These are phyloP conservation scores for Fagopyrum homotropicum DNA, from an alignment of 148 eudicot genomes.

Conservation along the genomic window DNA sequence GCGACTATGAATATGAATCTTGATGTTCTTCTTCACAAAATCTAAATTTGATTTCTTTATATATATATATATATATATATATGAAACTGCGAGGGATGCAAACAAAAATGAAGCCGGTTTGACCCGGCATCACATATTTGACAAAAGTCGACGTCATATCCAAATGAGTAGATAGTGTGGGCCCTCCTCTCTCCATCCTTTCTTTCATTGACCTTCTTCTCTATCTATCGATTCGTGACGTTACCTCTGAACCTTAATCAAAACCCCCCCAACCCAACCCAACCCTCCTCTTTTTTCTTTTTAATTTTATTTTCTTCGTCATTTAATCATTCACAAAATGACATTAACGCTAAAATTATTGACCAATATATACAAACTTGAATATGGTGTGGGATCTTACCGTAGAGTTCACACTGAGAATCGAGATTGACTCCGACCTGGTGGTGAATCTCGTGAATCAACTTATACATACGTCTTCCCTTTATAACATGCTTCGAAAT, in stretches of 20 bases:
- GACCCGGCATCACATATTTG: conserved; percentile 17
- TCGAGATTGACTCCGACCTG: too few relatives aligned
- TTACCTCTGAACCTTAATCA: conserved; percentile 18
- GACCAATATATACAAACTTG: too few relatives aligned
- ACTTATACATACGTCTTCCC: too few relatives aligned
- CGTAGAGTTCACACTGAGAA: too few relatives aligned
- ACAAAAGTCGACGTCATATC: conserved; percentile 24
- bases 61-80: too few relatives aligned
- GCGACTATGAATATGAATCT: neutral
- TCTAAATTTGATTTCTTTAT: neutral
- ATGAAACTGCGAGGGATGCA: too few relatives aligned
- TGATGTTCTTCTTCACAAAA: neutral
- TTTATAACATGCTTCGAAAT: too few relatives aligned
- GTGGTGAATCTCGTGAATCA: too few relatives aligned
- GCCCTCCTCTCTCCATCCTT: conserved; percentile 10
- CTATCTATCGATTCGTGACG: conserved; percentile 23
- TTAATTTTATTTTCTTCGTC: neutral
- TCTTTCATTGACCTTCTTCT: conserved; percentile 28
- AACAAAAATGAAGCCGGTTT: neutral
- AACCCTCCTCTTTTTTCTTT: neutral
- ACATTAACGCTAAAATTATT: too few relatives aligned
- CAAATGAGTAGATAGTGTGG: conserved; percentile 26
- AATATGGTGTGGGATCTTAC: too few relatives aligned
- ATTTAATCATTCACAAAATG: neutral
- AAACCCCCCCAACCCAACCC: neutral